Base-by-base conservation (phyloP, 2,329 filamentous ascomycete genomes). In the Ophiostoma perfectum region DNA sequence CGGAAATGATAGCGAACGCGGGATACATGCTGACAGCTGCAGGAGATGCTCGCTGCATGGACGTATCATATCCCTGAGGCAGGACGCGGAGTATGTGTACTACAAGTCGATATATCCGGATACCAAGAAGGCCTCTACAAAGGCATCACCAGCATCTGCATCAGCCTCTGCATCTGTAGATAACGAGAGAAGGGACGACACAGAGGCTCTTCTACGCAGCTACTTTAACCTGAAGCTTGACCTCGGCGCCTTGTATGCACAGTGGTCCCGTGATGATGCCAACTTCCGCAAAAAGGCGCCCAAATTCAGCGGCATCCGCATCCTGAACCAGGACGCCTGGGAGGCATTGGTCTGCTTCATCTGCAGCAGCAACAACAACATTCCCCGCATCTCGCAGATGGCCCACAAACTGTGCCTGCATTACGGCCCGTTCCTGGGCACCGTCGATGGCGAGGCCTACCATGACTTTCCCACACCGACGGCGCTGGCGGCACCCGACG, bases 311-410 rank as follows among this genome's bases (percentile, higher is more conserved):
- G 95, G 96, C 12, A 90, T 99, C 68, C 88, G 95, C 36, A 97
- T 99, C 72, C 81, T 99, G 62, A 91, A 90, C 74, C 95, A 99
- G 80, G 93, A 97, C 81, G 89, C 94, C 0, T 99, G 96, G 95
- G 95, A 99, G 78, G 88, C 95, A 0, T 82, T 99, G 36, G 82
- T 99, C 38, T 89, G 90, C 68, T 99, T 99, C 78, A 99, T 99
- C 72, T 99, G 95, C 83, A 97, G 93, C 78, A 97, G 93, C 79
- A 99, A 99, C 79, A 99, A 99, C 80, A 97, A 99, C 76, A 99
- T 99, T 70, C 85, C 89, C 2, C 87, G 95, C 52, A 99, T 99
- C 76, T 94, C 91, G 5, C 91, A 96, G 78, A 99, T 99, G 95
- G 93, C 90, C 74, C 88, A 96, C 73, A 98, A 97, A 74, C 81